phyloP scores from a whole-genome alignment of 176 grass and related monocot genomes.

The Typha latifolia region DNA sequence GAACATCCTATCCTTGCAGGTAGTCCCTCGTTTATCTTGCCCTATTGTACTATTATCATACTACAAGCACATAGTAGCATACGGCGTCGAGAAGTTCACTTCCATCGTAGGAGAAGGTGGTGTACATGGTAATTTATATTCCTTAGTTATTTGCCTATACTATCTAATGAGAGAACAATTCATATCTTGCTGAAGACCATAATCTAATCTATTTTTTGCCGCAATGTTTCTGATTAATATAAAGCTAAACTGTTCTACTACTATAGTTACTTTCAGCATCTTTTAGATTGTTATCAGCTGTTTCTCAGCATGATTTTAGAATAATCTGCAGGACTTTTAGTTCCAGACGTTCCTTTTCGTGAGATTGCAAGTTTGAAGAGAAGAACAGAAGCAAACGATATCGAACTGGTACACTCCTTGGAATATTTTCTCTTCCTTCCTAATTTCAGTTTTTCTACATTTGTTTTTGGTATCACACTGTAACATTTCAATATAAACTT shows the following conservation, averaged over 20 bases:
- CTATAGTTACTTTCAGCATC: background rate
- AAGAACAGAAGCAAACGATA: constrained; percentile 4
- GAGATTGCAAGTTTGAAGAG: constrained; percentile 4
- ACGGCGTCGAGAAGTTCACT: background rate
- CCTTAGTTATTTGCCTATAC: background rate
- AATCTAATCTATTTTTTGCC: too few species aligned
- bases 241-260: background rate
- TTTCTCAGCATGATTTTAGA: background rate
- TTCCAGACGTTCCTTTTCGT: constrained; percentile 11
- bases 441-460: background rate
- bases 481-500: too few species aligned
- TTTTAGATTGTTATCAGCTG: background rate
- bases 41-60: constrained; percentile 17
- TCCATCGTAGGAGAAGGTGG: constrained; percentile 7
- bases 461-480: background rate
- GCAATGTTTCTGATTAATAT: background rate
- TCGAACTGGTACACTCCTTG: constrained; percentile 5
- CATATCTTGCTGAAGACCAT: too few species aligned
- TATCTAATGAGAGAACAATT: background rate
- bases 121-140: constrained; percentile 10
- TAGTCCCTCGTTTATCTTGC: constrained; percentile 20
- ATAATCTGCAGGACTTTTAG: constrained; percentile 14
- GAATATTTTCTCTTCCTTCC: background rate
- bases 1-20: constrained; percentile 2
- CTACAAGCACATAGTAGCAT: background rate